These are phyloP conservation scores for Dioscorea alata DNA, from an alignment of 106 monocot genomes.

Conservation along the genomic window DNA sequence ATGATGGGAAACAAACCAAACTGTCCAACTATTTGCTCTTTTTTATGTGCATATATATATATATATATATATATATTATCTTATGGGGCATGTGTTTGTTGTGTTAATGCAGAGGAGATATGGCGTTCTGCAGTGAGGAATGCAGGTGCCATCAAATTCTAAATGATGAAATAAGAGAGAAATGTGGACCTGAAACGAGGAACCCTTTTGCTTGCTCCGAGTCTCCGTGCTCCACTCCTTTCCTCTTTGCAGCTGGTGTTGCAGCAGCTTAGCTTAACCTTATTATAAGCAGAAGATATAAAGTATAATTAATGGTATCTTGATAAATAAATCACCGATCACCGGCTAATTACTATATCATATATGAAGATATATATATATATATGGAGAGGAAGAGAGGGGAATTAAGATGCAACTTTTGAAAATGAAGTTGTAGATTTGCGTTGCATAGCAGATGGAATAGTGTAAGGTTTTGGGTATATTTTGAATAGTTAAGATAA, in stretches of 20 bases:
- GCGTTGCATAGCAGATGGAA: no score
- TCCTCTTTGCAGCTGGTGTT: slow-evolving; percentile 27
- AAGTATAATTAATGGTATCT: neutral
- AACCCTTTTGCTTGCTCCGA: slow-evolving; percentile 26
- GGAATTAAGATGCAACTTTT: no score
- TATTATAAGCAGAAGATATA: neutral
- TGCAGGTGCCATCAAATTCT: slow-evolving; percentile 57
- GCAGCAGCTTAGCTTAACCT: slow-evolving; percentile 44
- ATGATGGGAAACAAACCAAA: neutral
- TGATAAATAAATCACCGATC: neutral
- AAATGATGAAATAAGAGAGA: slow-evolving; percentile 38
- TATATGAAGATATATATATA: no score
- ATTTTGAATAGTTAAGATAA: no score
- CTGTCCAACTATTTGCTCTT: neutral
- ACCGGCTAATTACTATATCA: no score
- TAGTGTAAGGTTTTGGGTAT: no score
- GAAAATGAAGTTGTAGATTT: no score
- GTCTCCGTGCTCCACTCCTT: slow-evolving; percentile 26
- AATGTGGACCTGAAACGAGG: slow-evolving; percentile 20
- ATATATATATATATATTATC: neutral
- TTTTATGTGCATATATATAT: no score
- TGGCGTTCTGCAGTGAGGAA: slow-evolving; percentile 62
- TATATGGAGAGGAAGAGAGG: no score
- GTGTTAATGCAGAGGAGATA: slow-evolving; percentile 37
- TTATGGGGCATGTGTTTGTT: neutral